Base-by-base conservation (phyloP, 2,329 filamentous ascomycete species). In the Claviceps sp. region DNA sequence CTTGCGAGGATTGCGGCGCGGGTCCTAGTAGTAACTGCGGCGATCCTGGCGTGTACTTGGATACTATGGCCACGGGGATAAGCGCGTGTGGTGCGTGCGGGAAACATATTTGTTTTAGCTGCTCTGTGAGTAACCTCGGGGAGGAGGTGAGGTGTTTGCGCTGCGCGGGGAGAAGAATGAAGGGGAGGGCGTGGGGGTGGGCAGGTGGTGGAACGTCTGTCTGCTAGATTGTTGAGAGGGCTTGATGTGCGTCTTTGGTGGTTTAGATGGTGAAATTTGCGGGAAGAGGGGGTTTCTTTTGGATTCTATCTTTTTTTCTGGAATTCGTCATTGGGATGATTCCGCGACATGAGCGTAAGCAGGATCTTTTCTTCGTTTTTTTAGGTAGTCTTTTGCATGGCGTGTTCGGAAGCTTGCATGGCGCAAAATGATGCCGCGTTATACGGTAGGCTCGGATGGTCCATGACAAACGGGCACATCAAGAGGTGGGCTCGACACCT, bases 21-120 rank as follows among this genome's bases (percentile, higher is more conserved):
- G 53, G 58, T 1, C 54, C 73, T 0, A 40, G 53, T 4, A 42
- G 50, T 13, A 52, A 45, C 4, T 54, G 54, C 0, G 58, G 57
- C 7, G 41, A 43, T 43, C 9, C 5, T 74, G 65, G 69, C 2
- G 51, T 74, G 65, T 69, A 73, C 2, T 50, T 72, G 2, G 71
- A 75, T 7, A 56, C 16, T 8, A 40, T 26, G 3, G 14, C 48
- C 18, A n/a, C 52, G 2, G 61, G 58, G 9, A 63, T 62, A 37
- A 63, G 65, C 30, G 62, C 65, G 1, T 82, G 78, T 50, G 68
- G 67, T 8, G 69, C 65, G 0, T 83, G 78, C 53, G 69, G 72
- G 5, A 81, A 77, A 60, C 66, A 71, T 11, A 76, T 82, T 14
- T 82, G 79, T 63, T 77, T 74, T 52, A 72, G 75, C 51, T 83